Conservation (phyloP, 805 yeast species). For the Myxozyma sirexii region DNA sequence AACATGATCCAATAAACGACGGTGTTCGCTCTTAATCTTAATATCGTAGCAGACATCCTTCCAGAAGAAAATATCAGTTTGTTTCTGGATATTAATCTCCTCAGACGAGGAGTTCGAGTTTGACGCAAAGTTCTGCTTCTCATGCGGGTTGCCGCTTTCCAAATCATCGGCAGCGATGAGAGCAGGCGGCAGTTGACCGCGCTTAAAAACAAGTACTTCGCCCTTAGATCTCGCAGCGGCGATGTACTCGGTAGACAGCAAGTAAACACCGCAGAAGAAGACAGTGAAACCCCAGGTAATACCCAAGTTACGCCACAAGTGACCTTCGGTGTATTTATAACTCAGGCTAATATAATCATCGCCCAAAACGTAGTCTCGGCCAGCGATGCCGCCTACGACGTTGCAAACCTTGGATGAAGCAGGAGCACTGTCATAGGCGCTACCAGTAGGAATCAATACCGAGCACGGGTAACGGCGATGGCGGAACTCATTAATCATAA, state of each 20-base stretch:
- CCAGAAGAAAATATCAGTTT: conserved; percentile 70
- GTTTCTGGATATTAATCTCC: conserved; percentile 26
- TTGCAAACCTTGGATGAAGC: conserved; percentile 53
- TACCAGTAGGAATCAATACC: conserved; percentile 50
- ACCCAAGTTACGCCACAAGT: conserved; percentile 66
- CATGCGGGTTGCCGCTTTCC: conserved; percentile 17
- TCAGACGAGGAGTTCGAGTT: conserved; percentile 3
- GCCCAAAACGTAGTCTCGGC: conserved; percentile 56
- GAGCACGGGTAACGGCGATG: conserved; percentile 47
- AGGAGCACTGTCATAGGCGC: conserved; percentile 42
- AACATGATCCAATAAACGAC: conserved; percentile 64
- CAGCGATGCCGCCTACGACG: conserved; percentile 59
- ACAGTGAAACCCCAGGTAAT: conserved; percentile 59
- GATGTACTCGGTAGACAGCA: conserved; percentile 58
- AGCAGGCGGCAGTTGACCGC: conserved; percentile 26
- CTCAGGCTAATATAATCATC: conserved; percentile 50
- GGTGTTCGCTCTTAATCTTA: conserved; percentile 59
- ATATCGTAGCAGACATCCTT: conserved; percentile 72
- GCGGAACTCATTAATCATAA: conserved; percentile 53
- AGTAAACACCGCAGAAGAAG: conserved; percentile 58
- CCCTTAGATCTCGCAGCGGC: conserved; percentile 38
- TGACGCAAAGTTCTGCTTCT: conserved; percentile 18
- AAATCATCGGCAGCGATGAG: conserved; percentile 22
- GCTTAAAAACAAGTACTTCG: conserved; percentile 28
- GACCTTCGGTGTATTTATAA: conserved; percentile 50